A percentile compares a stretch with the other conserved stretches of the same genome.
phyloP scores from a whole-genome alignment of 495 filamentous ascomycete species.

The Wilcoxina mikolae region DNA sequence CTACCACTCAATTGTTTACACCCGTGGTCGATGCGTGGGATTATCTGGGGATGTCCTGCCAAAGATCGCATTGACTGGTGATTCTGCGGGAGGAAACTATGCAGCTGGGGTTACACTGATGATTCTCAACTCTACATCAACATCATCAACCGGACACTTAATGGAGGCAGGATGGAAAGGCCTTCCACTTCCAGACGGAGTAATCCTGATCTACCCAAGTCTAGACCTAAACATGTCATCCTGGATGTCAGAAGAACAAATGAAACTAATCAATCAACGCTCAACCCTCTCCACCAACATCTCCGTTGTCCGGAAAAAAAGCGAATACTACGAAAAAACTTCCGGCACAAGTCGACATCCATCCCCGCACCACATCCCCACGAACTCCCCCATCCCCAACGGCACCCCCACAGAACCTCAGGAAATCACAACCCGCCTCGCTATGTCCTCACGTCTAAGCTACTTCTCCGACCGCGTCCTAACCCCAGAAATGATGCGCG shows the following conservation, averaged over 20 bases:
- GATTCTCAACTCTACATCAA: slow-evolving; percentile 55
- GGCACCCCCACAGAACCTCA: slow-evolving; percentile 34
- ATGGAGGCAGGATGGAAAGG: slow-evolving; percentile 26
- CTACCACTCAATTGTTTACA: slow-evolving; percentile 65
- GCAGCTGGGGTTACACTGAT: slow-evolving; percentile 71
- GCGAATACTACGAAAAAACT: slow-evolving; percentile 37
- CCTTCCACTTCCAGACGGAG: slow-evolving; percentile 62
- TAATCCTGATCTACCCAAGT: slow-evolving; percentile 76
- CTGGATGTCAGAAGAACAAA: slow-evolving; percentile 98
- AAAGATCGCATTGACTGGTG: slow-evolving; percentile 67
- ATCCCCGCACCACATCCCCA: not conserved
- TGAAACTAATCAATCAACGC: slow-evolving; percentile 80
- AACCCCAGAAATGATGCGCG: slow-evolving; percentile 95
- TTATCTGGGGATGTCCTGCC: slow-evolving; percentile 58
- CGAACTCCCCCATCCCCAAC: slow-evolving; percentile 13
- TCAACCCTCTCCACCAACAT: slow-evolving; percentile 60
- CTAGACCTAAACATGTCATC: slow-evolving; percentile 95
- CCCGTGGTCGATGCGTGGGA: slow-evolving; percentile 65
- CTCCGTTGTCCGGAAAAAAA: slow-evolving; percentile 61
- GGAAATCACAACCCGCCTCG: slow-evolving; percentile 49
- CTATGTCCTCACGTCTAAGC: slow-evolving; percentile 89
- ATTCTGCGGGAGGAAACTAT: slow-evolving; percentile 86
- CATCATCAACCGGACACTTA: slow-evolving; percentile 40
- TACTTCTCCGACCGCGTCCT: slow-evolving; percentile 94
- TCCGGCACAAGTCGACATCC: not conserved